Evolutionary conservation across 805 yeast species (phyloP).

Genomic region (Wickerhamomyces canadensis): DNA sequence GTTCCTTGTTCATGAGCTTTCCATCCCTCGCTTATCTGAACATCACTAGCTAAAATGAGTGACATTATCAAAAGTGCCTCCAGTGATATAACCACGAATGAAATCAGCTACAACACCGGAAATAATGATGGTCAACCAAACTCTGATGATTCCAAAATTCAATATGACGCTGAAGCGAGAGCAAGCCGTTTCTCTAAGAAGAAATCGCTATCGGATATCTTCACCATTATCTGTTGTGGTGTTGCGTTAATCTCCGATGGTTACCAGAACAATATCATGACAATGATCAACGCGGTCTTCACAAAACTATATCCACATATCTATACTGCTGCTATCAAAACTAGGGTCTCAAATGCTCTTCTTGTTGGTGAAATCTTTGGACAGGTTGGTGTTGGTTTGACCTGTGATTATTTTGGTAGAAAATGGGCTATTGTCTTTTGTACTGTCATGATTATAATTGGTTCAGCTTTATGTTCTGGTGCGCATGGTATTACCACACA

Average conservation of each 20-base stretch:
- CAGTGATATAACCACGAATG: no score
- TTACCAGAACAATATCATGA: constrained; percentile 69
- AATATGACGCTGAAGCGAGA: constrained; percentile 19
- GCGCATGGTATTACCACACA: constrained; percentile 50
- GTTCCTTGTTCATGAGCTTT: no score
- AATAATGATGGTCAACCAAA: no score
- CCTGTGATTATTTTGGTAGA: constrained; percentile 62
- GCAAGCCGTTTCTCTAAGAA: constrained; percentile 17
- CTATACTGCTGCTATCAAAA: constrained; percentile 43
- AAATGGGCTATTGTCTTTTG: constrained; percentile 67
- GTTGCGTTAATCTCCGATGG: constrained; percentile 76
- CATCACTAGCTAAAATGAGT: no score
- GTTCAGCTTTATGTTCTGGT: constrained; percentile 64
- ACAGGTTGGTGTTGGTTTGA: constrained; percentile 57
- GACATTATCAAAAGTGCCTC: no score
- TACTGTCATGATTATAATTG: constrained; percentile 54
- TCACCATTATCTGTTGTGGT: constrained; percentile 56
- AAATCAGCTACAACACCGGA: no score
- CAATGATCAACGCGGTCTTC: constrained; percentile 59
- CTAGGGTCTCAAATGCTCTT: constrained; percentile 65
- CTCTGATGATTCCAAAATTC: neutral
- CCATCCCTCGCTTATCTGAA: no score
- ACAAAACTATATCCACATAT: constrained; percentile 33
- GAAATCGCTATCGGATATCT: constrained; percentile 29
- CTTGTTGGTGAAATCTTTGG: constrained; percentile 69